Percentiles rank a stretch among this genome's conserved stretches.
Conservation (phyloP, 805 yeast genomes). For the Saturnispora halmiae region DNA sequence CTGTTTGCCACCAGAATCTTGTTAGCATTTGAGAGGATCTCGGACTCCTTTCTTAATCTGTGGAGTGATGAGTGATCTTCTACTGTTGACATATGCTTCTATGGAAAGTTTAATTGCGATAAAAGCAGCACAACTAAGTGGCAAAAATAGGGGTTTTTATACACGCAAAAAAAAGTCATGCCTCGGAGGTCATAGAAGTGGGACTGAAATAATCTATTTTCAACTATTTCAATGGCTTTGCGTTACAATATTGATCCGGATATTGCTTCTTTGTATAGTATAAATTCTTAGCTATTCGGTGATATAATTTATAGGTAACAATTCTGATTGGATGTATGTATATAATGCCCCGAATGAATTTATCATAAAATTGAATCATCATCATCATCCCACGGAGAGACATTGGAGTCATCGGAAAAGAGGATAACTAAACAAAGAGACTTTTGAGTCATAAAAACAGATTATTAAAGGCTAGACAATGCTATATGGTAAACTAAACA, state of each 20-base stretch:
- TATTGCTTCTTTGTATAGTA: background rate
- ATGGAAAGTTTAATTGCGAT: too few relatives aligned
- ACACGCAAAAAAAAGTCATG: background rate
- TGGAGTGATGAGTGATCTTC: slow-evolving; percentile 29
- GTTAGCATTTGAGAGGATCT: slow-evolving; percentile 46
- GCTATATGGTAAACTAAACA: slow-evolving; percentile 48
- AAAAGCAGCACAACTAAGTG: too few relatives aligned
- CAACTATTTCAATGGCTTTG: too few relatives aligned
- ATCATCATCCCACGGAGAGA: slow-evolving; percentile 4
- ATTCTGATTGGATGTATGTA: background rate
- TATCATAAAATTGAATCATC: too few relatives aligned
- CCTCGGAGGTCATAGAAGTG: background rate
- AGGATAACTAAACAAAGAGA: background rate
- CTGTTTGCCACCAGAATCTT: slow-evolving; percentile 89
- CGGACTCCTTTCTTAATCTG: slow-evolving; percentile 33
- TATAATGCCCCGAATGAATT: background rate
- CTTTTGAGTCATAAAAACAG: background rate
- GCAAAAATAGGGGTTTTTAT: too few relatives aligned
- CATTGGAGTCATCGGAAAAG: slow-evolving; percentile 5
- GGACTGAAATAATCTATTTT: too few relatives aligned
- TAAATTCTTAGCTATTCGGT: background rate
- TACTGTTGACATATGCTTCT: slow-evolving; percentile 22
- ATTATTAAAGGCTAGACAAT: background rate
- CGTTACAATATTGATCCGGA: too few relatives aligned
- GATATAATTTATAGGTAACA: background rate